A percentile compares a stretch with the other conserved stretches of the same genome.
Evolutionary conservation across 306 rosid genomes (phyloP).

Genomic region (Acacia crassicarpa): DNA sequence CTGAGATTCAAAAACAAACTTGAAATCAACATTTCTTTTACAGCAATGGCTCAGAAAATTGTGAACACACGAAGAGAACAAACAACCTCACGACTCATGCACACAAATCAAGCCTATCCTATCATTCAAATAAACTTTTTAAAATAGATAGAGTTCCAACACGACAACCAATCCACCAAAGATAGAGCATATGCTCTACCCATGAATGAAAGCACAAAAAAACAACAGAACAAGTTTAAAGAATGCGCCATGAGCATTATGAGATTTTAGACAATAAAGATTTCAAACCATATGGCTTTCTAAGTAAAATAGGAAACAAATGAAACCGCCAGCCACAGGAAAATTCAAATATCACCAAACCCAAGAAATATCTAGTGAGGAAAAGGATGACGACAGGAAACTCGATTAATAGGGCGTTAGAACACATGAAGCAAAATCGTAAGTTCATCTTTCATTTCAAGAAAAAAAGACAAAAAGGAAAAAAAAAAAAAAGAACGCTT

Average conservation of each 20-base stretch:
- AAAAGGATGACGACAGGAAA: not conserved
- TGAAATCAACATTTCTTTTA: conserved; percentile 2
- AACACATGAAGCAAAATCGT: not conserved
- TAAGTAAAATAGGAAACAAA: not conserved
- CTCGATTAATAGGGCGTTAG: not conserved
- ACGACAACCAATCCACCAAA: not conserved
- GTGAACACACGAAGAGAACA: conserved; percentile 6
- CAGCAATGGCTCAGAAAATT: conserved; percentile 3
- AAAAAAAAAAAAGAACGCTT: not conserved
- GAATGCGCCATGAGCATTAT: not conserved
- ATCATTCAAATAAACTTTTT: not conserved
- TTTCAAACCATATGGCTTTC: not conserved
- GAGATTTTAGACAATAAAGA: not conserved
- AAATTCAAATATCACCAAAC: not conserved
- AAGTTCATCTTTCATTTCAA: not conserved
- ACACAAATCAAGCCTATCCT: not conserved
- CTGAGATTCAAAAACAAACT: not conserved
- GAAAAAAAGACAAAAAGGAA: not conserved
- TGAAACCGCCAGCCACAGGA: not conserved
- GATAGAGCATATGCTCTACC: not conserved
- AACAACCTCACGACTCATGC: conserved; percentile 15
- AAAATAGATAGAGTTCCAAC: not conserved
- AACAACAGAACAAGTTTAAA: not conserved
- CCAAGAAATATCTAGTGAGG: not conserved
- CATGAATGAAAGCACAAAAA: not conserved